Percentiles rank a stretch among this genome's conserved stretches.
phyloP scores from a whole-genome alignment of 352 stramenopile species.

The Albugo candida region DNA sequence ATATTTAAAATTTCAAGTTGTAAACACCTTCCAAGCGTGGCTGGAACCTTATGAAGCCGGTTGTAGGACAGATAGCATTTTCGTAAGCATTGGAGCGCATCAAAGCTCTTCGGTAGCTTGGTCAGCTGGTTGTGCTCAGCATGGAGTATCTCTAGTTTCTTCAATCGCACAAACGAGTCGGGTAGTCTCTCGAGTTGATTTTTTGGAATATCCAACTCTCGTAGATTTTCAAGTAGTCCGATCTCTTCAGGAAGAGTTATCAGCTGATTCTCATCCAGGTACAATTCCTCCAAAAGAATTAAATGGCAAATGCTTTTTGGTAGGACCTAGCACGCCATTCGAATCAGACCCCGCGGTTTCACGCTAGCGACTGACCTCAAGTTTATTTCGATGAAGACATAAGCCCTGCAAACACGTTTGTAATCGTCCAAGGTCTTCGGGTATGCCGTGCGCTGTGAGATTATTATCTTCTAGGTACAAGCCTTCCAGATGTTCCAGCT shows the following conservation, averaged over 20 bases:
- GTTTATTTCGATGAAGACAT: conserved; percentile 62
- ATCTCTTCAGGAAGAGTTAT: conserved; percentile 48
- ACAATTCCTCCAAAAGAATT: conserved; percentile 57
- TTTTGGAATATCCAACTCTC: conserved; percentile 48
- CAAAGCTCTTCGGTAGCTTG: conserved; percentile 63
- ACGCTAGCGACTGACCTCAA: neutral
- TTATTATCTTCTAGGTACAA: conserved; percentile 78
- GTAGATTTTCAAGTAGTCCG: conserved; percentile 46
- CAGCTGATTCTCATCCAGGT: conserved; percentile 61
- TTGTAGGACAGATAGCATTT: conserved; percentile 80
- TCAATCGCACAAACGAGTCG: conserved; percentile 38
- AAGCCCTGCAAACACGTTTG: conserved; percentile 30
- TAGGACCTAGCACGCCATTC: conserved; percentile 21
- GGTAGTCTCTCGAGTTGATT: conserved; percentile 52
- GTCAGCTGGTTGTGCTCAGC: conserved; percentile 48
- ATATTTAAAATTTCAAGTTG: conserved; percentile 72
- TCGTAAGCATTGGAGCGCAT: conserved; percentile 32
- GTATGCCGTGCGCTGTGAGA: conserved; percentile 37
- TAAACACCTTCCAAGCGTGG: conserved; percentile 47
- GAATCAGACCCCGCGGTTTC: neutral
- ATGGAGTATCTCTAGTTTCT: conserved; percentile 64
- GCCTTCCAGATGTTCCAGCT: conserved; percentile 46
- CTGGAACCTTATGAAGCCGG: conserved; percentile 50
- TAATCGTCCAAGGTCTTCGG: conserved; percentile 23
- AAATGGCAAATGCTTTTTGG: conserved; percentile 44